Percentiles rank a stretch among this genome's conserved stretches.
Conservation (phyloP, 495 filamentous ascomycete genomes). For the Penicillium psychrofluorescens region DNA sequence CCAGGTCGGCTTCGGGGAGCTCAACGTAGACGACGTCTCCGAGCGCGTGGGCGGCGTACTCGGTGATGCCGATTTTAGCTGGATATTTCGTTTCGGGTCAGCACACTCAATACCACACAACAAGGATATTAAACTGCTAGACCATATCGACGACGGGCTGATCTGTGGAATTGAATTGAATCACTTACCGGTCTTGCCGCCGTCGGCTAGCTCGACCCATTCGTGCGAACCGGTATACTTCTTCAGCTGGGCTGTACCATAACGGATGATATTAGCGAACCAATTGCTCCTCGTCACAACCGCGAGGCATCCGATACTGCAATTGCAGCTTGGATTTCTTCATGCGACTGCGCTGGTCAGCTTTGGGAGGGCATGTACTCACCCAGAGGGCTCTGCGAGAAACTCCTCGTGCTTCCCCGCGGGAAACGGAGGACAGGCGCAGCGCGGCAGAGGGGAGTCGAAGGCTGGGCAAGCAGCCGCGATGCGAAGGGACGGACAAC, state of each 20-base stretch:
- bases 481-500: conserved; percentile 36
- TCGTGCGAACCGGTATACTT: conserved; percentile 97
- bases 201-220: conserved; percentile 81
- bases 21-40: conserved; percentile 97
- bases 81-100: conserved; percentile 1
- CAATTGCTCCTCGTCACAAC: background rate
- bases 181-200: conserved; percentile 50
- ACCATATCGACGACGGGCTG: too few relatives aligned
- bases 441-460: conserved; percentile 25
- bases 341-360: conserved; percentile 1
- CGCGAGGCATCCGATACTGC: too few relatives aligned
- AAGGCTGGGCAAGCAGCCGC: conserved; percentile 35
- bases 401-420: conserved; percentile 41
- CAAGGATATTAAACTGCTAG: too few relatives aligned
- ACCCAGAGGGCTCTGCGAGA: conserved; percentile 42
- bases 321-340: too few relatives aligned
- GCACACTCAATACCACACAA: background rate
- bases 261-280: too few relatives aligned
- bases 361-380: conserved; percentile 17
- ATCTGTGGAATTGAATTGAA: background rate
- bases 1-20: conserved; percentile 61
- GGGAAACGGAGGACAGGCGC: conserved; percentile 41
- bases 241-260: conserved; percentile 49
- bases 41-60: conserved; percentile 82
- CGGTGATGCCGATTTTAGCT: conserved; percentile 82